Conservation (phyloP, 2,329 filamentous ascomycete species). For the Xylariaceae sp. region DNA sequence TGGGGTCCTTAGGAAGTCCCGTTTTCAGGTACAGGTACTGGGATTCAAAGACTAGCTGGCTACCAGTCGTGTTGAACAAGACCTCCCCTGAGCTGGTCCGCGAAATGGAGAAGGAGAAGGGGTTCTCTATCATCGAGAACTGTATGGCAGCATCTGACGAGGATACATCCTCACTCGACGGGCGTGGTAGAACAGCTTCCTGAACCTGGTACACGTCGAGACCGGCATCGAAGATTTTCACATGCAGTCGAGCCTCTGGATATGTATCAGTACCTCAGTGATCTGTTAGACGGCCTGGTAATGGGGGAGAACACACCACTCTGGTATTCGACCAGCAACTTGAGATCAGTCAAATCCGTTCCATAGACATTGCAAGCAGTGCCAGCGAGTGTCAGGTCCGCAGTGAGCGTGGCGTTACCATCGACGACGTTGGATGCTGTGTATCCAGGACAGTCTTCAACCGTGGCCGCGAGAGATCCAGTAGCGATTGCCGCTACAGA, state of each 20-base stretch:
- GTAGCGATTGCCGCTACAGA: neutral
- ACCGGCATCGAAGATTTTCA: constrained; percentile 24
- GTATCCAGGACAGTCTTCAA: constrained; percentile 26
- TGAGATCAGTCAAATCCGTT: constrained; percentile 22
- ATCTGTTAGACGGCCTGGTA: neutral
- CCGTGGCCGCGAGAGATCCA: constrained; percentile 6
- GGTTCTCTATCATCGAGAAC: constrained; percentile 43
- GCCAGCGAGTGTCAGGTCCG: constrained; percentile 22
- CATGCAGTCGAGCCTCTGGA: constrained; percentile 19
- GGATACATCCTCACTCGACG: constrained; percentile 14
- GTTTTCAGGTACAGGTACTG: constrained; percentile 58
- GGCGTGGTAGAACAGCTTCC: constrained; percentile 23
- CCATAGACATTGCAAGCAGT: constrained; percentile 23
- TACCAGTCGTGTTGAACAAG: constrained; percentile 54
- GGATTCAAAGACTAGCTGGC: constrained; percentile 32
- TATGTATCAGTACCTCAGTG: constrained; percentile 1
- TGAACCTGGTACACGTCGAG: constrained; percentile 25
- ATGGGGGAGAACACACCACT: constrained; percentile 13
- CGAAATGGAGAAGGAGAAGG: constrained; percentile 66
- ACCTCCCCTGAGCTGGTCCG: constrained; percentile 42
- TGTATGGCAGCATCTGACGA: constrained; percentile 38
- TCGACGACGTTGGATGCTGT: constrained; percentile 23
- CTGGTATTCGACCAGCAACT: constrained; percentile 25
- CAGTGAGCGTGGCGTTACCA: constrained; percentile 17
- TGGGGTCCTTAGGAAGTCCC: constrained; percentile 52